Conservation (phyloP, 73 alveolate species). For the Symbiodinium natans region DNA sequence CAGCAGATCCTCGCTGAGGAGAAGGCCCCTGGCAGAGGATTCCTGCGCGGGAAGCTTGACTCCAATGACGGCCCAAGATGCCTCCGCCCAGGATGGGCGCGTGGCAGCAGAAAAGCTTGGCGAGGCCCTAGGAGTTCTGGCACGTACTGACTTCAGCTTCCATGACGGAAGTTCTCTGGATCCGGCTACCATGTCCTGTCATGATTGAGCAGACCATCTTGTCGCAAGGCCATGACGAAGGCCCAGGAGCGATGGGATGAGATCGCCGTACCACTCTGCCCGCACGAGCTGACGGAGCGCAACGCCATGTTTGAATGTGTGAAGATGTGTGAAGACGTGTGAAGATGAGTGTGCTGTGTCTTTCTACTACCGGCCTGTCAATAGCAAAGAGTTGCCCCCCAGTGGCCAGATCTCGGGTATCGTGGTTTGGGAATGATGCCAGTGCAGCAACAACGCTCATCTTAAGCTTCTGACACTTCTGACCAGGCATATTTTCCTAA, state of each 20-base stretch:
- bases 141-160: not conserved
- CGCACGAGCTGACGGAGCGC: conserved; percentile 69
- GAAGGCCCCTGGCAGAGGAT: not conserved
- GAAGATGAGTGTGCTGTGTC: not conserved
- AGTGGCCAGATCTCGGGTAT: too few relatives aligned
- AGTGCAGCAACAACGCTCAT: not conserved
- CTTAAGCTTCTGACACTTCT: not conserved
- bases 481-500: too few relatives aligned
- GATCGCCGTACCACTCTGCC: conserved; percentile 72
- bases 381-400: too few relatives aligned
- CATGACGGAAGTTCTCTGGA: not conserved
- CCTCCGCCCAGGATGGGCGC: not conserved
- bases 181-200: too few relatives aligned
- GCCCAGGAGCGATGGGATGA: conserved; percentile 78
- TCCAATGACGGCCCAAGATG: too few relatives aligned
- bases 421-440: too few relatives aligned
- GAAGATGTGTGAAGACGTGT: too few relatives aligned
- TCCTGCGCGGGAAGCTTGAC: not conserved
- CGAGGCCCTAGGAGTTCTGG: not conserved
- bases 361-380: too few relatives aligned
- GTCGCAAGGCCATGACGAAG: conserved; percentile 17
- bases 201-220: too few relatives aligned
- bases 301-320: not conserved
- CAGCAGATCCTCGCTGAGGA: not conserved
- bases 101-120: not conserved